These are phyloP conservation scores for Angomonas desouzai DNA, from an alignment of 208 protist genomes.

Conservation along the genomic window DNA sequence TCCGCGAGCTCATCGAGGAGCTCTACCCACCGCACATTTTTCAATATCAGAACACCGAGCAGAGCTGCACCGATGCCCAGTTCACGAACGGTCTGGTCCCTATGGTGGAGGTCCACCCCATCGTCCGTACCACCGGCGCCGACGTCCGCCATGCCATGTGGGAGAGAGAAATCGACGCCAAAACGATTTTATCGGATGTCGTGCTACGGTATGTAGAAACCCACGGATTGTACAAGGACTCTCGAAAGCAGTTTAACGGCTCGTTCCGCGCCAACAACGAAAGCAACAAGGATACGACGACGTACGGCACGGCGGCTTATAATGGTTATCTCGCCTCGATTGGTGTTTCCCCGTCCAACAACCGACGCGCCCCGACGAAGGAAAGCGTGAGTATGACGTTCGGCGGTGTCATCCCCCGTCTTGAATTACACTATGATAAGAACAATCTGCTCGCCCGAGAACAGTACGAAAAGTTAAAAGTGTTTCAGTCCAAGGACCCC, in stretches of 20 bases:
- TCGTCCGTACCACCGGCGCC: slow-evolving; percentile 68
- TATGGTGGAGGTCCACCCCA: slow-evolving; percentile 78
- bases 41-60: slow-evolving; percentile 10
- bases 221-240: slow-evolving; percentile 77
- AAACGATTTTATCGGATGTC: slow-evolving; percentile 53
- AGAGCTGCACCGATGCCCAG: not conserved
- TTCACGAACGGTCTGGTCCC: slow-evolving; percentile 17
- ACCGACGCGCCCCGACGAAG: slow-evolving; percentile 18
- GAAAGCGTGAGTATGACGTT: slow-evolving; percentile 55
- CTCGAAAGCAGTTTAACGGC: slow-evolving; percentile 56
- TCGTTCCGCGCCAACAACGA: slow-evolving; percentile 18
- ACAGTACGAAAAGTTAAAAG: slow-evolving; percentile 74
- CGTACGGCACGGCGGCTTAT: slow-evolving; percentile 11
- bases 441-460: slow-evolving; percentile 79
- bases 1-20: slow-evolving; percentile 77
- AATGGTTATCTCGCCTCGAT: slow-evolving; percentile 2
- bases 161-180: slow-evolving; percentile 66
- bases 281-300: slow-evolving; percentile 6
- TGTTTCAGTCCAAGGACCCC: slow-evolving; percentile 61
- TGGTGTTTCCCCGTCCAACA: slow-evolving; percentile 11
- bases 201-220: slow-evolving; percentile 79
- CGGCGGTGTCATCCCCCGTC: slow-evolving; percentile 64
- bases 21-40: slow-evolving; percentile 42
- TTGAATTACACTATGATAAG: slow-evolving; percentile 86
- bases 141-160: slow-evolving; percentile 85